Percentiles rank a stretch among this genome's conserved stretches.
Conservation (phyloP, 805 yeast genomes). For the Saccharomycopsis fermentans region DNA sequence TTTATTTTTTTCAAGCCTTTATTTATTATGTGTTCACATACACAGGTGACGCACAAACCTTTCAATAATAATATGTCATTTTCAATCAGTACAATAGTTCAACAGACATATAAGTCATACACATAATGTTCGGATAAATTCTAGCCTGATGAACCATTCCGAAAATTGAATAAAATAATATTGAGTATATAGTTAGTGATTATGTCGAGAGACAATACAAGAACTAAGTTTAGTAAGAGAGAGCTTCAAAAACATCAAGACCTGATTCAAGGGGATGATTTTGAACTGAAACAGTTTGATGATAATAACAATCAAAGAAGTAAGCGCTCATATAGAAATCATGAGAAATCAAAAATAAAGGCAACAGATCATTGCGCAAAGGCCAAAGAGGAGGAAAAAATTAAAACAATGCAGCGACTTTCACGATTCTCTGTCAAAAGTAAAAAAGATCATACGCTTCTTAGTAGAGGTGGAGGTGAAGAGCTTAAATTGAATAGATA, state of each 20-base stretch:
- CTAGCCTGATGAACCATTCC: too few species aligned
- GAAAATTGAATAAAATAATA: too few species aligned
- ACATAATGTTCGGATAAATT: too few species aligned
- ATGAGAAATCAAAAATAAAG: not conserved
- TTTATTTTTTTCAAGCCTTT: not conserved
- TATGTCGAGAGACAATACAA: not conserved
- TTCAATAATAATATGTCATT: not conserved
- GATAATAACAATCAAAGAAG: not conserved
- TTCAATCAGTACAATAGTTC: not conserved
- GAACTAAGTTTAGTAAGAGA: not conserved
- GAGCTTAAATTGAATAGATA: slow-evolving; percentile 7
- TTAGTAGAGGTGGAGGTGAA: slow-evolving; percentile 16
- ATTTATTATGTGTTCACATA: not conserved
- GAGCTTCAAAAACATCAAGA: not conserved
- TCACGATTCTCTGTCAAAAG: slow-evolving; percentile 2
- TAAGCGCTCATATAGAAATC: not conserved
- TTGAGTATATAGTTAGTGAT: not conserved
- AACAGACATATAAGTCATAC: too few species aligned
- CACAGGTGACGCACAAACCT: not conserved
- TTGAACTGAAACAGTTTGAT: not conserved
- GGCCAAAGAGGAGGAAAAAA: not conserved
- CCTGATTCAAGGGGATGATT: not conserved
- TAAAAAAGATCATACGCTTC: slow-evolving; percentile 10
- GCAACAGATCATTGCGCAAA: not conserved
- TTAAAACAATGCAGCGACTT: not conserved